These are phyloP conservation scores for Coniochaeta sp. DNA, from an alignment of 2,329 filamentous ascomycete genomes.

Conservation along the genomic window DNA sequence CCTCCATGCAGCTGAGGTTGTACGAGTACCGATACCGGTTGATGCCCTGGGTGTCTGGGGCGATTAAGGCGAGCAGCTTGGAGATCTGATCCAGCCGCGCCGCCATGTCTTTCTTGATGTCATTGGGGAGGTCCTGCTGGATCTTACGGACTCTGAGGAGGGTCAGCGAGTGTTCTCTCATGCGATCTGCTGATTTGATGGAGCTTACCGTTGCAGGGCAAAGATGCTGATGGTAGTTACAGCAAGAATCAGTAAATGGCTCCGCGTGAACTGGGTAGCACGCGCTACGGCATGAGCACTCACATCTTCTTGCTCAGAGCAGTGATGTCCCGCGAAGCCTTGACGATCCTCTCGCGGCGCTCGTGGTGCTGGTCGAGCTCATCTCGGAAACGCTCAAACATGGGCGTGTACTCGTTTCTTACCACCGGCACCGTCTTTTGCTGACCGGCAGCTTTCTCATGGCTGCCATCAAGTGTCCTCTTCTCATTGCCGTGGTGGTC, in stretches of 20 bases:
- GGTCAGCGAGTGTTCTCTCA: background rate
- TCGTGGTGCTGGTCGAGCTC: constrained; percentile 95
- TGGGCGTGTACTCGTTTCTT: constrained; percentile 50
- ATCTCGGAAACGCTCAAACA: constrained; percentile 80
- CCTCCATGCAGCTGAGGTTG: constrained; percentile 81
- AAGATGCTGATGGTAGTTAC: constrained; percentile 62
- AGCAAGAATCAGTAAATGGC: constrained; percentile 2
- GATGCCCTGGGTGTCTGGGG: constrained; percentile 66
- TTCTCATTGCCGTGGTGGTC: constrained; percentile 45
- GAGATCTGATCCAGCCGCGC: constrained; percentile 65
- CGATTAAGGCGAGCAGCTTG: constrained; percentile 59
- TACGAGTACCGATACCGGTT: constrained; percentile 77
- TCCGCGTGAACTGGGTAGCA: background rate
- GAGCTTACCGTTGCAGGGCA: constrained; percentile 64
- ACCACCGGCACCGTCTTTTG: constrained; percentile 23
- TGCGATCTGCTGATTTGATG: background rate
- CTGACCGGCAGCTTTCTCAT: constrained; percentile 8
- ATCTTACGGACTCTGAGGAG: constrained; percentile 54
- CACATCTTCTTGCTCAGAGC: constrained; percentile 96
- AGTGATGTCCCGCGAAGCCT: constrained; percentile 87
- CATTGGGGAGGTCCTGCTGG: constrained; percentile 54
- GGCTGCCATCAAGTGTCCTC: constrained; percentile 20
- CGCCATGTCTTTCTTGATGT: constrained; percentile 64
- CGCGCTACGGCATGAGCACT: constrained; percentile 16
- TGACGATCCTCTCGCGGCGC: constrained; percentile 81